Evolutionary conservation across 257 asterid genomes (phyloP).

Genomic region (Thymus quinquecostatus): DNA sequence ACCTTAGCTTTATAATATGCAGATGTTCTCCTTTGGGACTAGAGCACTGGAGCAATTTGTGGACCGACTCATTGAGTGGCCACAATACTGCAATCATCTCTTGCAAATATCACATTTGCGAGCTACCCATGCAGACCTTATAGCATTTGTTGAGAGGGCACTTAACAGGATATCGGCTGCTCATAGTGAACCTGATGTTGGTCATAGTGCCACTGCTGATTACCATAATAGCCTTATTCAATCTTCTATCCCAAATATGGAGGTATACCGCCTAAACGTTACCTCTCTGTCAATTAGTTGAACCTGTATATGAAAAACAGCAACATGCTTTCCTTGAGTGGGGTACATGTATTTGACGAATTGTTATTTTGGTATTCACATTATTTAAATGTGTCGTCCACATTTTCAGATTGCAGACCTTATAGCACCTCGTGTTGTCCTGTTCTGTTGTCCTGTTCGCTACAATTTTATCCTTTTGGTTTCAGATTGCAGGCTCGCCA

Average conservation of each 20-base stretch:
- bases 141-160: constrained; percentile 67
- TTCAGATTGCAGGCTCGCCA: constrained; percentile 53
- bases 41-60: constrained; percentile 90
- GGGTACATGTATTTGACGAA: background rate
- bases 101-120: constrained; percentile 95
- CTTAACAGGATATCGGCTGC: constrained; percentile 70
- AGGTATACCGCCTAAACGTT: constrained; percentile 47
- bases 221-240: constrained; percentile 54
- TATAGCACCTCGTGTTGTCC: background rate
- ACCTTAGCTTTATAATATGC: constrained; percentile 36
- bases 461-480: constrained; percentile 6
- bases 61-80: constrained; percentile 98
- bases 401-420: too few species aligned
- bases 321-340: constrained; percentile 13
- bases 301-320: background rate
- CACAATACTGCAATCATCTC: constrained; percentile 95
- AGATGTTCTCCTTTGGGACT: constrained; percentile 96
- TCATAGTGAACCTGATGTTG: constrained; percentile 67
- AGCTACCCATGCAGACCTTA: constrained; percentile 70
- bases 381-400: too few species aligned
- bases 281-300: constrained; percentile 22
- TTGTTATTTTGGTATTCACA: background rate
- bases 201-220: constrained; percentile 56
- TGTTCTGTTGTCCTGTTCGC: constrained; percentile 13
- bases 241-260: constrained; percentile 51